Evolutionary conservation across 495 filamentous ascomycete species (phyloP).

Genomic region (Sordaria brevicollis): DNA sequence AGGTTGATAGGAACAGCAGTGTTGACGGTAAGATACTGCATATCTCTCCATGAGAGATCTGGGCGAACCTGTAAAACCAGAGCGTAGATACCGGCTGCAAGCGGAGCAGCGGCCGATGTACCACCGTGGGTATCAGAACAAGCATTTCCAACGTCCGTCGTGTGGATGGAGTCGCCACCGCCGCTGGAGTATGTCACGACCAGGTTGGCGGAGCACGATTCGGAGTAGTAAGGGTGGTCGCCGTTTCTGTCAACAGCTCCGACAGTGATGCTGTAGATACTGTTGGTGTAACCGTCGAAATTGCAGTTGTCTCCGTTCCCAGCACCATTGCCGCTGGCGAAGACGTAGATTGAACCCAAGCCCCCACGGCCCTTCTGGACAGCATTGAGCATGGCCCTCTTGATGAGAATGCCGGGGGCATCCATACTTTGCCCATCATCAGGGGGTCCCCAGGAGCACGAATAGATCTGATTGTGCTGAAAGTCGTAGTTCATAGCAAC

Average conservation of each 20-base stretch:
- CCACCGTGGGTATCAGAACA: slow-evolving; percentile 78
- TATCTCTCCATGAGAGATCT: slow-evolving; percentile 84
- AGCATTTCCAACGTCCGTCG: slow-evolving; percentile 85
- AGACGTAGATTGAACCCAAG: slow-evolving; percentile 89
- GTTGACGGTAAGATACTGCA: slow-evolving; percentile 82
- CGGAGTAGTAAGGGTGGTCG: slow-evolving; percentile 82
- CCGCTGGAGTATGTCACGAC: slow-evolving; percentile 96
- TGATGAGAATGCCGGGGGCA: slow-evolving; percentile 79
- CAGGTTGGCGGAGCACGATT: slow-evolving; percentile 88
- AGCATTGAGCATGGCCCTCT: slow-evolving; percentile 80
- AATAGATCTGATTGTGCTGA: slow-evolving; percentile 92
- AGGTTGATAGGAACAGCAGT: slow-evolving; percentile 74
- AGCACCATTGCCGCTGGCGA: slow-evolving; percentile 93
- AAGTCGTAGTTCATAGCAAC: slow-evolving; percentile 83
- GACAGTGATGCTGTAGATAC: slow-evolving; percentile 96
- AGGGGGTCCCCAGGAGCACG: slow-evolving; percentile 94
- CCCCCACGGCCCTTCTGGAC: slow-evolving; percentile 78
- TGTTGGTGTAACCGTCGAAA: slow-evolving; percentile 98
- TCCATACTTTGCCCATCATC: slow-evolving; percentile 94
- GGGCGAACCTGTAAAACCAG: slow-evolving; percentile 80
- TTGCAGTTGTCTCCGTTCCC: slow-evolving; percentile 90
- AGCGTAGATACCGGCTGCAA: slow-evolving; percentile 87
- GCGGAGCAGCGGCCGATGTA: slow-evolving; percentile 91
- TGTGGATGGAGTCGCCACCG: slow-evolving; percentile 79
- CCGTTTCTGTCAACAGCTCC: slow-evolving; percentile 85